Conservation (phyloP, 1,284 basidiomycete species). For the Inonotus obliquus region DNA sequence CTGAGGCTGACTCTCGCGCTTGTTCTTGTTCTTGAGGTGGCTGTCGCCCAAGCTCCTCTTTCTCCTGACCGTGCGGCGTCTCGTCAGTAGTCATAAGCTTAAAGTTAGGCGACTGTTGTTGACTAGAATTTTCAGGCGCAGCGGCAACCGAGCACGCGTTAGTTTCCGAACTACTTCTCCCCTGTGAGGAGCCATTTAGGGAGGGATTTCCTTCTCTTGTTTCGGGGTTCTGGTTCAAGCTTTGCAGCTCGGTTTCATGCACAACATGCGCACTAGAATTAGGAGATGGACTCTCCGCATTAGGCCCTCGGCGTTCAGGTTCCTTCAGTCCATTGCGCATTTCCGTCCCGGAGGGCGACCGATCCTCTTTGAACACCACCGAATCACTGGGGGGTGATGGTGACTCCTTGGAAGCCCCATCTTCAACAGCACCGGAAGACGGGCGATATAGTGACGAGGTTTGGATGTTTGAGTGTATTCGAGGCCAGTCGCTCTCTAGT, state of each 20-base stretch:
- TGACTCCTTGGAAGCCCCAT: not conserved
- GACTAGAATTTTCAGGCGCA: not conserved
- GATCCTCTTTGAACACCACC: not conserved
- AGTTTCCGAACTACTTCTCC: too few relatives aligned
- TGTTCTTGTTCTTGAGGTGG: not conserved
- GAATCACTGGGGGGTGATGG: not conserved
- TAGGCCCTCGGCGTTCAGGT: not conserved
- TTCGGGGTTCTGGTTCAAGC: not conserved
- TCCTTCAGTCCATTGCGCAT: not conserved
- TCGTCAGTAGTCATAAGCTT: not conserved
- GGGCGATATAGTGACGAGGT: not conserved
- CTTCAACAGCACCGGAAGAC: not conserved
- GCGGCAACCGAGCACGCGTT: not conserved
- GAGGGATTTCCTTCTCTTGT: too few relatives aligned
- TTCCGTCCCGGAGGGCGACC: not conserved
- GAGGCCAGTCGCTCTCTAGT: too few relatives aligned
- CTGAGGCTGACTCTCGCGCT: not conserved
- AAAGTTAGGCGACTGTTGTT: not conserved
- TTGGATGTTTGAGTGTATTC: too few relatives aligned
- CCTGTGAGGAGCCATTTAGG: too few relatives aligned
- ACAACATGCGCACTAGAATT: not conserved
- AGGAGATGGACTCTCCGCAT: not conserved
- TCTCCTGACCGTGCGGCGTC: not conserved
- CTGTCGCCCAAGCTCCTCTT: not conserved
- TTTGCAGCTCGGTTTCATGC: not conserved